Conservation (phyloP, 441 rosid species). For the Croton setiger region DNA sequence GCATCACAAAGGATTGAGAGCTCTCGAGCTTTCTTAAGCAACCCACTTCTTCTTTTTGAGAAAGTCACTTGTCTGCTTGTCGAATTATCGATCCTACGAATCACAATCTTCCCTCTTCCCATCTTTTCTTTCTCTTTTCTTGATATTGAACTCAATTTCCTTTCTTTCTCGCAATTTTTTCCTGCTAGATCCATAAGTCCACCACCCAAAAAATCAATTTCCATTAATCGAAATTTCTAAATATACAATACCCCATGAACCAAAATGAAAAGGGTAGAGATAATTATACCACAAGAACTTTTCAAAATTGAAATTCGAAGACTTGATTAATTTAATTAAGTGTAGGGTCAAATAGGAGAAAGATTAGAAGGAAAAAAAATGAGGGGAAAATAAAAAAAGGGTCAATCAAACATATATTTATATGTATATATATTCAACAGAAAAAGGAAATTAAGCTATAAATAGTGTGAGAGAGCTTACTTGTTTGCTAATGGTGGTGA, state of each 20-base stretch:
- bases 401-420: too few species aligned
- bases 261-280: background rate
- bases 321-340: background rate
- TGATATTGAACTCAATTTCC: conserved; percentile 5
- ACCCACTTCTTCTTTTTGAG: conserved; percentile 54
- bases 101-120: conserved; percentile 65
- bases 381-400: background rate
- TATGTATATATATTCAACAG: background rate
- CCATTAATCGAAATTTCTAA: background rate
- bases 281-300: background rate
- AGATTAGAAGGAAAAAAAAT: background rate
- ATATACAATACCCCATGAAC: background rate
- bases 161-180: background rate
- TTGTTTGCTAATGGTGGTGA: conserved; percentile 14
- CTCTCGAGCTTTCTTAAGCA: conserved; percentile 62
- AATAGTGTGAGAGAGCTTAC: conserved; percentile 15
- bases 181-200: conserved; percentile 19
- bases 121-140: conserved; percentile 17
- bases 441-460: background rate
- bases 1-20: conserved; percentile 61
- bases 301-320: background rate
- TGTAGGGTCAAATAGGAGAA: background rate
- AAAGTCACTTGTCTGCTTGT: conserved; percentile 62
- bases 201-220: background rate
- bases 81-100: conserved; percentile 52